Percentiles rank a stretch among this genome's conserved stretches.
Conservation (phyloP, 208 protist genomes). For the Leishmania arabica region DNA sequence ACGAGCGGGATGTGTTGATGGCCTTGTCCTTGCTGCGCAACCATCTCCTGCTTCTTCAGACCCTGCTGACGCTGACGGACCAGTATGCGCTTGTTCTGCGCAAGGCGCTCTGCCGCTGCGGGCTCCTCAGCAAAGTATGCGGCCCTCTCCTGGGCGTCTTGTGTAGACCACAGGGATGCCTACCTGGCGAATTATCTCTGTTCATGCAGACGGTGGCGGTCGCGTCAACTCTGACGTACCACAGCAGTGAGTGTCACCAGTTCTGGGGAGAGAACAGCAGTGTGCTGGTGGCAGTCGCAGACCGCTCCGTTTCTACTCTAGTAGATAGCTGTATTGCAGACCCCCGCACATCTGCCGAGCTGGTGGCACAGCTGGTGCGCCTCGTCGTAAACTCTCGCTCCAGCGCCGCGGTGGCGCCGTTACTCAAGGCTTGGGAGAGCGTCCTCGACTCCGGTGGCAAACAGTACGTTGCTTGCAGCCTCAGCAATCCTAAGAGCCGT, state of each 20-base stretch:
- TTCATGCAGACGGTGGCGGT: constrained; percentile 13
- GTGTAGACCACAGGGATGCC: neutral
- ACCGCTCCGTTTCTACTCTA: neutral
- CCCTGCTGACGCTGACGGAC: constrained; percentile 23
- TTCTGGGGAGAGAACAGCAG: constrained; percentile 11
- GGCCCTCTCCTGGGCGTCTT: constrained; percentile 3
- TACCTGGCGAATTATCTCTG: constrained; percentile 1
- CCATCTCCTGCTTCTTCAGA: constrained; percentile 23
- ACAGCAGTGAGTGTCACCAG: constrained; percentile 6
- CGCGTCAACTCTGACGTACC: constrained; percentile 20
- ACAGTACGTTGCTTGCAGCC: constrained; percentile 19
- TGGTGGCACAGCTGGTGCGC: constrained; percentile 41
- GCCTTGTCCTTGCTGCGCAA: neutral
- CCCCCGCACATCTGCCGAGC: constrained; percentile 14
- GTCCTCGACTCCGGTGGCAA: constrained; percentile 22
- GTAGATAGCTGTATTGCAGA: neutral
- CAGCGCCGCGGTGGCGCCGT: neutral
- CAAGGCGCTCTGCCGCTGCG: constrained; percentile 3
- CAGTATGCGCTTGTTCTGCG: constrained; percentile 15
- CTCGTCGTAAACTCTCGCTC: constrained; percentile 39
- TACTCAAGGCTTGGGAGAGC: constrained; percentile 26
- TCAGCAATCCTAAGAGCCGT: constrained; percentile 41
- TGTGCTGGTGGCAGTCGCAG: constrained; percentile 1
- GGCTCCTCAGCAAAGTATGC: constrained; percentile 12
- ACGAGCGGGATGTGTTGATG: neutral